phyloP scores from a whole-genome alignment of 805 yeast species.

The Pichia occidentalis region DNA sequence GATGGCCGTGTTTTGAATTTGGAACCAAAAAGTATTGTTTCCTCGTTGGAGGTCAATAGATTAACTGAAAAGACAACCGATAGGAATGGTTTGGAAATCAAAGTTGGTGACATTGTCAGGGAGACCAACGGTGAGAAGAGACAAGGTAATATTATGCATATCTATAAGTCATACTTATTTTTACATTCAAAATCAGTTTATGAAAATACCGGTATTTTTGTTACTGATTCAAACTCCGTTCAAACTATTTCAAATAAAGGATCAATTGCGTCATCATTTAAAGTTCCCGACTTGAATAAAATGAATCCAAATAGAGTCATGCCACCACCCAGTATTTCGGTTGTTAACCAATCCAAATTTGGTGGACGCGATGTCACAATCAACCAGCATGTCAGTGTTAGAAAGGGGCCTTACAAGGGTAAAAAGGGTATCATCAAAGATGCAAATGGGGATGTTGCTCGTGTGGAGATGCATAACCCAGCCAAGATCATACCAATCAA shows the following conservation, averaged over 20 bases:
- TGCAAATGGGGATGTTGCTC: conserved; percentile 84
- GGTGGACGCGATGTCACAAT: conserved; percentile 79
- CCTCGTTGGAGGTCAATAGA: conserved; percentile 57
- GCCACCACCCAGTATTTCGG: conserved; percentile 65
- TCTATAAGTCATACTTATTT: conserved; percentile 74
- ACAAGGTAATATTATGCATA: conserved; percentile 82
- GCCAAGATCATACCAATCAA: conserved; percentile 81
- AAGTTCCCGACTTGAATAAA: conserved; percentile 61
- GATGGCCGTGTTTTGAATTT: conserved; percentile 71
- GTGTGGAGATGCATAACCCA: conserved; percentile 91
- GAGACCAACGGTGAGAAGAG: conserved; percentile 79
- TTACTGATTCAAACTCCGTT: conserved; percentile 65
- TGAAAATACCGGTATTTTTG: conserved; percentile 91
- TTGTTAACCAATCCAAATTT: conserved; percentile 44
- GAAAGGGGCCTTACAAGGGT: conserved; percentile 93
- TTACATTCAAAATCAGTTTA: conserved; percentile 69
- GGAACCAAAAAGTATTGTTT: conserved; percentile 75
- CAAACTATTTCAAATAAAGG: conserved; percentile 82
- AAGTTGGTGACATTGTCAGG: conserved; percentile 88
- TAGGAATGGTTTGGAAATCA: conserved; percentile 72
- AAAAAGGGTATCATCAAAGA: conserved; percentile 89
- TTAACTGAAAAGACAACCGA: conserved; percentile 84
- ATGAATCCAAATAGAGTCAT: conserved; percentile 75
- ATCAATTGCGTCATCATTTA: conserved; percentile 46
- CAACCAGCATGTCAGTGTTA: conserved; percentile 78